Evolutionary conservation across 2,329 filamentous ascomycete genomes (phyloP).

Genomic region (Fonsecaea pugnacius): DNA sequence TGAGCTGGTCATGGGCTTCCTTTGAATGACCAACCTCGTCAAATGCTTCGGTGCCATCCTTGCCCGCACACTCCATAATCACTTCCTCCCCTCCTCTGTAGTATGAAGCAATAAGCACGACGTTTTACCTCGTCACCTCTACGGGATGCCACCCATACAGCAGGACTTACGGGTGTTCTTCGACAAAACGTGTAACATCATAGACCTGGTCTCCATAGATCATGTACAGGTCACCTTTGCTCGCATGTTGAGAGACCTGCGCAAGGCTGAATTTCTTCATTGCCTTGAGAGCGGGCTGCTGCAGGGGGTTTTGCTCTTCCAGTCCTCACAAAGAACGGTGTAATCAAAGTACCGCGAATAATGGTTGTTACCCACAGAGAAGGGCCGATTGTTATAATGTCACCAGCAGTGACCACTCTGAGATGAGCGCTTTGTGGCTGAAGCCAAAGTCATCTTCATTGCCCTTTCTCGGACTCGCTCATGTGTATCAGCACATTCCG

Average conservation of each 20-base stretch:
- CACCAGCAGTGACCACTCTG: background rate
- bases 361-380: background rate
- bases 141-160: background rate
- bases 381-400: background rate
- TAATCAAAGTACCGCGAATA: background rate
- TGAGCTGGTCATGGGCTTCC: slow-evolving; percentile 5
- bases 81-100: slow-evolving; percentile 10
- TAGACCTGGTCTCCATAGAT: slow-evolving; percentile 11
- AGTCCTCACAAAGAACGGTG: background rate
- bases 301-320: background rate
- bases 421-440: background rate
- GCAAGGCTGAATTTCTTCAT: slow-evolving; percentile 7
- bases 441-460: background rate
- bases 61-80: background rate
- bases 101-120: background rate
- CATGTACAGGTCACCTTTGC: slow-evolving; percentile 1
- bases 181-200: slow-evolving; percentile 13
- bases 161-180: slow-evolving; percentile 14
- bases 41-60: slow-evolving; percentile 8
- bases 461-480: background rate
- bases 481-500: background rate
- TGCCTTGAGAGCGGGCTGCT: background rate
- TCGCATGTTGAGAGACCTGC: slow-evolving; percentile 8
- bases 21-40: slow-evolving; percentile 15
- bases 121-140: background rate